phyloP scores from a whole-genome alignment of 805 yeast genomes.

The Pichia deserticola region DNA sequence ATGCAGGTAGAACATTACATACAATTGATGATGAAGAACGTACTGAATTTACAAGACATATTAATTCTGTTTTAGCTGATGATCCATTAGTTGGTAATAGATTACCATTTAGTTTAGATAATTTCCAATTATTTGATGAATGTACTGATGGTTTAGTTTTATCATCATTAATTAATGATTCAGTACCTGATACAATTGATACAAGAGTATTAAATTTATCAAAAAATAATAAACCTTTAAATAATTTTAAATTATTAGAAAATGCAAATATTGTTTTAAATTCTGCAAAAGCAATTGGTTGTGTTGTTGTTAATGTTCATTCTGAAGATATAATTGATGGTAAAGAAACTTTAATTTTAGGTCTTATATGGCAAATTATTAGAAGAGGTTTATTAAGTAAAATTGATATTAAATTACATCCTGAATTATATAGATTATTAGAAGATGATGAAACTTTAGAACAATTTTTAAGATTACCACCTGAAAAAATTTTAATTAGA shows the following conservation, averaged over 20 bases:
- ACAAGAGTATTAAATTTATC: conserved; percentile 93
- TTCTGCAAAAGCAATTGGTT: conserved; percentile 98
- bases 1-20: conserved; percentile 75
- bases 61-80: conserved; percentile 84
- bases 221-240: conserved; percentile 68
- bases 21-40: conserved; percentile 97
- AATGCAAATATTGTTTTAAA: conserved; percentile 96
- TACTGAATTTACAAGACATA: conserved; percentile 91
- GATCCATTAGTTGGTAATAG: conserved; percentile 79
- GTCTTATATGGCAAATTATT: conserved; percentile 94
- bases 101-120: conserved; percentile 86
- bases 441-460: conserved; percentile 97
- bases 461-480: conserved; percentile 92
- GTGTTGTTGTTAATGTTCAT: conserved; percentile 95
- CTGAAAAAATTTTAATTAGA: conserved; percentile 91
- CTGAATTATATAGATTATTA: conserved; percentile 87
- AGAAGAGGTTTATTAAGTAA: conserved; percentile 92
- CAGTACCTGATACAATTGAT: conserved; percentile 97
- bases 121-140: conserved; percentile 94
- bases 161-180: conserved; percentile 90
- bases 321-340: conserved; percentile 93
- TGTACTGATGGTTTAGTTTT: conserved; percentile 91
- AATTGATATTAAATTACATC: conserved; percentile 93
- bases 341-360: conserved; percentile 83
- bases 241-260: conserved; percentile 92